Evolutionary conservation across 345 rosid species (phyloP).

Genomic region (Lumnitzera littorea): DNA sequence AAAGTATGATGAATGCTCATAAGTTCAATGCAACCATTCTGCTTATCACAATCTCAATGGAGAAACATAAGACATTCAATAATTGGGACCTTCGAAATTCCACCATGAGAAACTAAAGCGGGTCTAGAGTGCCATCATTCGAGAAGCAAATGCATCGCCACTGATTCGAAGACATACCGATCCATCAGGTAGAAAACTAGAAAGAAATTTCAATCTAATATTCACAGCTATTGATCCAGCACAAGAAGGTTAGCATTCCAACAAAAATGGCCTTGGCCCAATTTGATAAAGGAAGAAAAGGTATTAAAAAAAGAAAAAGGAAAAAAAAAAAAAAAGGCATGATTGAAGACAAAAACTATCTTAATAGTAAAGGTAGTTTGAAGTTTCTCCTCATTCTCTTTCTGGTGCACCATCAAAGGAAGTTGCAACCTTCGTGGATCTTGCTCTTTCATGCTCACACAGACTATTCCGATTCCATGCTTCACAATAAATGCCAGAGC

Average conservation of each 20-base stretch:
- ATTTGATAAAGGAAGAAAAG: background rate
- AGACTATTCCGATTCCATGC: conserved; percentile 84
- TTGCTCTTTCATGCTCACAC: conserved; percentile 80
- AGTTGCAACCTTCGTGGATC: conserved; percentile 75
- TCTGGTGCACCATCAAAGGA: conserved; percentile 78
- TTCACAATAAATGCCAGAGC: conserved; percentile 95
- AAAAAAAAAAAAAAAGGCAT: background rate
- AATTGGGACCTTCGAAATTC: no score
- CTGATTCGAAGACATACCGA: no score
- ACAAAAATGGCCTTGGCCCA: background rate
- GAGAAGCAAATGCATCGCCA: no score
- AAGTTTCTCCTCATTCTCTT: conserved; percentile 82
- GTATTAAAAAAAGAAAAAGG: no score
- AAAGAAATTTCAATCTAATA: no score
- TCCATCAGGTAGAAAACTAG: no score
- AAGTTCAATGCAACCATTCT: no score
- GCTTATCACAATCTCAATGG: no score
- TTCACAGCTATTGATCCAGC: no score
- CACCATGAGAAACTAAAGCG: no score
- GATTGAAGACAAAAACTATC: conserved; percentile 51
- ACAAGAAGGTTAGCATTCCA: background rate
- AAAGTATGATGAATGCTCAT: background rate
- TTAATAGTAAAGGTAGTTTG: conserved; percentile 83
- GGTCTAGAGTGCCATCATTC: no score
- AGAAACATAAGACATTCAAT: no score